phyloP scores from a whole-genome alignment of 2,329 filamentous ascomycete species.

The Aspergillus ibericus region DNA sequence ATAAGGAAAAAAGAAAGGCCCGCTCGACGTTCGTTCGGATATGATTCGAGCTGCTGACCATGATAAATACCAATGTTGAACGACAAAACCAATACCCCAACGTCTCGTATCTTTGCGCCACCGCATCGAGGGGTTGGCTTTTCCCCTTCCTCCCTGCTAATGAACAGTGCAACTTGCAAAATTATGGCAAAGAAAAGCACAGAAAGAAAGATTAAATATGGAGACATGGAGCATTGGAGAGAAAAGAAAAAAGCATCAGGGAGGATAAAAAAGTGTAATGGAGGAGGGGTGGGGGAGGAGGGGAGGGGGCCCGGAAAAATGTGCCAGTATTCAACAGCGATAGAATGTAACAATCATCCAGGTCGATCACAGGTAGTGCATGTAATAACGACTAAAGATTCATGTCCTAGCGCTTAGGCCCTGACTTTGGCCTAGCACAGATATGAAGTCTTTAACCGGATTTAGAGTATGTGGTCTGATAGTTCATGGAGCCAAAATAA shows the following conservation, averaged over 20 bases:
- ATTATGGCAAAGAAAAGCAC: constrained; percentile 8
- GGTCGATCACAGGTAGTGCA: not conserved
- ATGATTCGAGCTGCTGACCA: constrained; percentile 30
- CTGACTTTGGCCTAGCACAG: not conserved
- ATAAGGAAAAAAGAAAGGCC: constrained; percentile 19
- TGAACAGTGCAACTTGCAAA: constrained; percentile 11
- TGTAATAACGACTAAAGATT: not conserved
- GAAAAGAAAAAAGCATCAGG: constrained; percentile 4
- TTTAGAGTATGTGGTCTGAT: not conserved
- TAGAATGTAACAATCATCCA: not conserved
- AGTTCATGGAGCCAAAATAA: constrained; percentile 23
- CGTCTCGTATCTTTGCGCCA: constrained; percentile 4
- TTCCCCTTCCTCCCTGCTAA: not conserved
- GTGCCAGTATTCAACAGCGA: not conserved
- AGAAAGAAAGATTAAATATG: not conserved
- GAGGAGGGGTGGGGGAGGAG: not conserved
- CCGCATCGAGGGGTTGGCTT: not conserved
- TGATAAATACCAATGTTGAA: constrained; percentile 28
- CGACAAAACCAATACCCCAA: constrained; percentile 8
- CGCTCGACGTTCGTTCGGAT: constrained; percentile 29
- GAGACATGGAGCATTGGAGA: not conserved
- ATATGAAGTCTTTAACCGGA: not conserved
- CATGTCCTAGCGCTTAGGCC: not conserved
- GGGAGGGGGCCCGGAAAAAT: not conserved
- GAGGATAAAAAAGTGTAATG: constrained; percentile 3